A percentile compares a stretch with the other conserved stretches of the same genome.
Conservation (phyloP, 2,329 filamentous ascomycete species). For the Diplodia corticola region DNA sequence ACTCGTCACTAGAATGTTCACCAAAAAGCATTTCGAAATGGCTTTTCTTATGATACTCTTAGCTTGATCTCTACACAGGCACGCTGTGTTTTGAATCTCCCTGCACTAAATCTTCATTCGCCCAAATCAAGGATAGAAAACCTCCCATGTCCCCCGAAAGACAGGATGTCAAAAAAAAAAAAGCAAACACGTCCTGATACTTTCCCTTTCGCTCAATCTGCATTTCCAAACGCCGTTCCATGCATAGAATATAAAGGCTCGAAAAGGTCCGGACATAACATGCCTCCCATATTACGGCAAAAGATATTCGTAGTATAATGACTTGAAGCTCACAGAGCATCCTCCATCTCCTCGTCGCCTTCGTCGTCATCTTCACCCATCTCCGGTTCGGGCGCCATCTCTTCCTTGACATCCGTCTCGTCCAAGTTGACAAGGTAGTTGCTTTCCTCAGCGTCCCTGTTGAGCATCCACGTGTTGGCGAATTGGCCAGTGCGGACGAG, state of each 20-base stretch:
- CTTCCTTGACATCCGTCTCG: conserved; percentile 19
- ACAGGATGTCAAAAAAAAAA: background rate
- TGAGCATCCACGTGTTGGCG: conserved; percentile 81
- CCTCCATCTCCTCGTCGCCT: conserved; percentile 70
- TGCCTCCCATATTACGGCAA: background rate
- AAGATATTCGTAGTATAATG: background rate
- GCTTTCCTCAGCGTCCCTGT: conserved; percentile 33
- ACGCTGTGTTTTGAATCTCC: background rate
- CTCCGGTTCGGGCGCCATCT: conserved; percentile 23
- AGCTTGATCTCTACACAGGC: background rate
- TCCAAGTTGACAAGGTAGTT: conserved; percentile 5
- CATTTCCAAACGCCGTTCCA: conserved; percentile 8
- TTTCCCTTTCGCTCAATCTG: background rate
- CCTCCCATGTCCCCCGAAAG: background rate
- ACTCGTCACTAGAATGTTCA: background rate
- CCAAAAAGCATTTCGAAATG: background rate
- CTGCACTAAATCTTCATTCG: background rate
- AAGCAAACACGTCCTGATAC: background rate
- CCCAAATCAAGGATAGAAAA: background rate
- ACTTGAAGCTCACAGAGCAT: conserved; percentile 48
- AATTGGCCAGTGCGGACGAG: conserved; percentile 82
- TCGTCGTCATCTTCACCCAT: conserved; percentile 63
- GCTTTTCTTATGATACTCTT: background rate
- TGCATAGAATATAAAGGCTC: background rate
- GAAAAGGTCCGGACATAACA: background rate